Conservation (phyloP, 495 filamentous ascomycete species). For the Neurospora sp. region DNA sequence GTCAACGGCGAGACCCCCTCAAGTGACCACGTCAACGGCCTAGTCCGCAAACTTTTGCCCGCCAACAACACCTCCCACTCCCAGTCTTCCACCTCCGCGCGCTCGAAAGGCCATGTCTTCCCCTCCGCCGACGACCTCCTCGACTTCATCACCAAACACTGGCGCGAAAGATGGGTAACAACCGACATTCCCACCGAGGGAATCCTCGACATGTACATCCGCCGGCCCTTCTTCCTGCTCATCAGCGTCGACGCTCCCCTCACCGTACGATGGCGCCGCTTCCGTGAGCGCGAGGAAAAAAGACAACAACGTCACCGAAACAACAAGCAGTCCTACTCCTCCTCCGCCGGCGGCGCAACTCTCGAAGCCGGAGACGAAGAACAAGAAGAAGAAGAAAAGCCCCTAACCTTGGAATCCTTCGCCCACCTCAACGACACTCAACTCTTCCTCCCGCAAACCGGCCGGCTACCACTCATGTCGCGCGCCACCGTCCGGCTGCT, state of each 20-base stretch:
- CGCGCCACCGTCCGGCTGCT: conserved; percentile 74
- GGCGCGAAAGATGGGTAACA: conserved; percentile 74
- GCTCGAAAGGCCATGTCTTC: conserved; percentile 37
- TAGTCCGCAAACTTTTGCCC: neutral
- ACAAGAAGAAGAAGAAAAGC: conserved; percentile 10
- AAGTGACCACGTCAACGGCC: neutral
- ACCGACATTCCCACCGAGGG: conserved; percentile 62
- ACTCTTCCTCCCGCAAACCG: conserved; percentile 56
- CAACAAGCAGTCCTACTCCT: conserved; percentile 55
- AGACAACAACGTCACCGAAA: conserved; percentile 42
- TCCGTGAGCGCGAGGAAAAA: conserved; percentile 20
- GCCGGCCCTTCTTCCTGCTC: conserved; percentile 85
- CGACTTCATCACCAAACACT: conserved; percentile 75
- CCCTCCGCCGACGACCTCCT: conserved; percentile 51
- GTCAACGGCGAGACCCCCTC: neutral
- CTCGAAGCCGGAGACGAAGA: conserved; percentile 22
- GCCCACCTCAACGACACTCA: conserved; percentile 64
- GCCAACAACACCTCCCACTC: neutral
- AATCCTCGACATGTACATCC: conserved; percentile 59
- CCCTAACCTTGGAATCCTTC: conserved; percentile 64
- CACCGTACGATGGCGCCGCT: conserved; percentile 69
- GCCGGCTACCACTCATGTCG: conserved; percentile 62
- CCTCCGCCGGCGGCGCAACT: conserved; percentile 55
- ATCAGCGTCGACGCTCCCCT: conserved; percentile 87
- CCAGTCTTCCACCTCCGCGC: conserved; percentile 7